These are phyloP conservation scores for Microcyclospora tardicrescens DNA, from an alignment of 2,329 filamentous ascomycete genomes.

Conservation along the genomic window DNA sequence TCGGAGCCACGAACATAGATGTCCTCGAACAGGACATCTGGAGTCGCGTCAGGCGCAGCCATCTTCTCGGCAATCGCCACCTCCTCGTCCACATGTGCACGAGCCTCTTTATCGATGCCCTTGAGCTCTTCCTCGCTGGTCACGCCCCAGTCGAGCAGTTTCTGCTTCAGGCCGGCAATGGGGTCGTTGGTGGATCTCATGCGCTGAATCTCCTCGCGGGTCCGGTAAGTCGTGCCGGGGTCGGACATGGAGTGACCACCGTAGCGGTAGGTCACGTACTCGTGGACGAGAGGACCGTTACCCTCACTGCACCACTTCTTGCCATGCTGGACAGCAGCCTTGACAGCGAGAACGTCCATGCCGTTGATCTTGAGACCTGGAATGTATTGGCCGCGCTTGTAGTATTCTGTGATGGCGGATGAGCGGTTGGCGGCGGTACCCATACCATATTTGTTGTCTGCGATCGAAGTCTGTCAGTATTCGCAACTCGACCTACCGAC, in stretches of 20 bases:
- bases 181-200: slow-evolving; percentile 99
- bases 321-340: slow-evolving; percentile 87
- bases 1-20: slow-evolving; percentile 85
- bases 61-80: slow-evolving; percentile 84
- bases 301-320: slow-evolving; percentile 73
- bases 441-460: slow-evolving; percentile 99
- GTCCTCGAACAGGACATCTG: slow-evolving; percentile 85
- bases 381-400: slow-evolving; percentile 99
- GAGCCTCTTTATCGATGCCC: slow-evolving; percentile 85
- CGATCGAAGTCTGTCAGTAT: slow-evolving; percentile 9
- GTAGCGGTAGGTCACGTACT: slow-evolving; percentile 99
- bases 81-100: slow-evolving; percentile 73
- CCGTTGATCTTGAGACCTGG: slow-evolving; percentile 98
- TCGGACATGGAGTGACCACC: slow-evolving; percentile 99
- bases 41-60: slow-evolving; percentile 61
- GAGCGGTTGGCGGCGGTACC: slow-evolving; percentile 90
- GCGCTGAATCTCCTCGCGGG: slow-evolving; percentile 97
- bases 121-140: slow-evolving; percentile 92
- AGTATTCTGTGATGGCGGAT: slow-evolving; percentile 95
- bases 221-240: slow-evolving; percentile 94
- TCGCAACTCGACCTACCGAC: not conserved
- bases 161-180: slow-evolving; percentile 95
- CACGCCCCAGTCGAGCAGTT: slow-evolving; percentile 91
- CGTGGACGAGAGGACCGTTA: slow-evolving; percentile 88
- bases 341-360: slow-evolving; percentile 97